These are phyloP conservation scores for Vigna angularis DNA, from an alignment of 306 rosid genomes.

Conservation along the genomic window DNA sequence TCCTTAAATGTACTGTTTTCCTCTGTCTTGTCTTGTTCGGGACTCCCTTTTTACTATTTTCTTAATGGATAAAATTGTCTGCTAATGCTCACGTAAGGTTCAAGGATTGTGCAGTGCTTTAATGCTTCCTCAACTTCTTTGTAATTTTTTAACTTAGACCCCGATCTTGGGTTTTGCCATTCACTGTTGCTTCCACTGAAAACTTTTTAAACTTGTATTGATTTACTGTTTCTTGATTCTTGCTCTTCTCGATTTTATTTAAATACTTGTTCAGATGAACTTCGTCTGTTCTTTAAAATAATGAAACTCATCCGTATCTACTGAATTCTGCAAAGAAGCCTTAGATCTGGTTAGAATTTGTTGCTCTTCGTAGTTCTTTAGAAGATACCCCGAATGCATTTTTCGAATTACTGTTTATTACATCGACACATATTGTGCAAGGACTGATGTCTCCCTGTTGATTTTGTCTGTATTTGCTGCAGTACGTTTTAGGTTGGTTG, in stretches of 20 bases:
- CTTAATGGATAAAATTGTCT: not conserved
- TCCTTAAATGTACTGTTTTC: not conserved
- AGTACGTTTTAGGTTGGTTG: not conserved
- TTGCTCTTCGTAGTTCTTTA: not conserved
- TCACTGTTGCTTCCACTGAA: slow-evolving; percentile 2
- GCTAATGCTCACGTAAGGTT: not conserved
- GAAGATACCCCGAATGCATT: not conserved
- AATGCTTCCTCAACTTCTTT: not conserved
- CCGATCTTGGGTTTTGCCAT: slow-evolving; percentile 7
- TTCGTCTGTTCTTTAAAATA: not conserved
- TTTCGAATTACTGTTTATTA: not conserved
- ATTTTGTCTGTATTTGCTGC: not conserved
- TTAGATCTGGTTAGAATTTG: slow-evolving; percentile 22
- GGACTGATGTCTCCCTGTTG: not conserved
- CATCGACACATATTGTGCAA: not conserved
- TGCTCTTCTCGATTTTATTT: not conserved
- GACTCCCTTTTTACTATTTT: not conserved
- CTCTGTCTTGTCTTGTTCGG: not conserved
- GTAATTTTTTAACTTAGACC: not conserved
- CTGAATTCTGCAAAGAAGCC: not conserved
- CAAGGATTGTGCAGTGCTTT: not conserved
- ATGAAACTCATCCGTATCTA: not conserved
- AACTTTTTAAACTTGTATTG: not conserved
- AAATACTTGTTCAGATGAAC: not conserved
- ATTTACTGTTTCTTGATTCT: not conserved